These are phyloP conservation scores for Thielaviopsis ethacetica DNA, from an alignment of 2,329 filamentous ascomycete species.

Conservation along the genomic window DNA sequence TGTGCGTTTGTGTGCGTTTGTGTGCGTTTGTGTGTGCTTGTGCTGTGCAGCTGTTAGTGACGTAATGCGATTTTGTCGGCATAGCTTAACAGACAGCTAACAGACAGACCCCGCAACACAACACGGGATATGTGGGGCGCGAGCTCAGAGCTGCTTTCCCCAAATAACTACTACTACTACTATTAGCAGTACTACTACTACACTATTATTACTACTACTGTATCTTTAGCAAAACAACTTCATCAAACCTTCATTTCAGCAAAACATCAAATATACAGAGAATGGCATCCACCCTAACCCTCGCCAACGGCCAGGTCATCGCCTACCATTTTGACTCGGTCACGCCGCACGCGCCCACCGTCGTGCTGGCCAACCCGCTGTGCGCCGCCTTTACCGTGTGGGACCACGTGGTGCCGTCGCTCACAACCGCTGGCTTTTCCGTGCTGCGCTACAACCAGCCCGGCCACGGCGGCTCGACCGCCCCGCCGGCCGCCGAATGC, in stretches of 20 bases:
- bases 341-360: slow-evolving; percentile 16
- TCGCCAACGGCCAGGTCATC: slow-evolving; percentile 17
- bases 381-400: slow-evolving; percentile 21
- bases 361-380: slow-evolving; percentile 26
- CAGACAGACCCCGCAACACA: background rate
- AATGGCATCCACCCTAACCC: slow-evolving; percentile 13
- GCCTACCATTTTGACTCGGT: slow-evolving; percentile 18
- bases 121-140: background rate
- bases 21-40: background rate
- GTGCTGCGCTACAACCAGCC: slow-evolving; percentile 28
- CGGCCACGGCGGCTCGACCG: slow-evolving; percentile 24
- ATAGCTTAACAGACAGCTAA: background rate
- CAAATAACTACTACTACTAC: too few relatives aligned
- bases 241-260: too few relatives aligned
- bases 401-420: slow-evolving; percentile 23
- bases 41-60: background rate
- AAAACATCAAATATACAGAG: too few relatives aligned
- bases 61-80: background rate
- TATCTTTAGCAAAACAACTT: too few relatives aligned
- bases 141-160: too few relatives aligned
- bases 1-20: background rate
- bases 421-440: slow-evolving; percentile 22
- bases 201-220: too few relatives aligned
- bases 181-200: too few relatives aligned
- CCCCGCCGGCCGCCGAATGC: slow-evolving; percentile 19